Evolutionary conservation across 2,329 filamentous ascomycete genomes (phyloP), one percentile per base, ranked within the genome.

Genomic region (Aspergillus awamori): DNA sequence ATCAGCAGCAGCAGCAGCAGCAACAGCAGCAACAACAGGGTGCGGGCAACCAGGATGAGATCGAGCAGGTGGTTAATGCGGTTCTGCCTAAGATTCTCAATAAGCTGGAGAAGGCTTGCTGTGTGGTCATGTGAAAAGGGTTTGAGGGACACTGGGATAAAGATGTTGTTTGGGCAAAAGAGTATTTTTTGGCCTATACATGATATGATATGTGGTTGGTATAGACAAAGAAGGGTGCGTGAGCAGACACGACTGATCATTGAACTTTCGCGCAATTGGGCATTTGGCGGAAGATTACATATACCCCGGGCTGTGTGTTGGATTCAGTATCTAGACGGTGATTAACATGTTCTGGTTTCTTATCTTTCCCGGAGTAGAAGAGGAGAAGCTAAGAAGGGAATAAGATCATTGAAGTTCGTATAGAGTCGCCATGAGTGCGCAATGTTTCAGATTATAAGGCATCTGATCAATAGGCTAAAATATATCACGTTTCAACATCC

Each of bases 41-140:
- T n/a, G 78, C 81, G 38, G 80, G 84, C 65, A 78, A 83, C 62
- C 79, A 84, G 59, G 83, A 88, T 67, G 81, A 87, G 65, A 73
- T 86, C 56, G 86, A 85, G 67, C 79, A 89, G 68, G 70, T 87
- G 66, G 82, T 87, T 65, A 85, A 85, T 74, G 86, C 86, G 73
- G 72, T 86, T 33, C 71, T 91, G 67, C 84, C 85, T 7, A 84
- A 80, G 73, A 71, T 91, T 38, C 70, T 90, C 65, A 83, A 82
- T 70, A 87, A 87, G 78, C 73, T 92, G 74, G 87, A 87, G 74
- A 87, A 87, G 76, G 80, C 79, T 61, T 93, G 90, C 77, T 93
- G 90, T 80, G 80, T 86, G 41, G 85, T 94, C 70, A 93, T 93
- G 90, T 94, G 80, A 36, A 36, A 15, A 10, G 4, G 33, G 5